A percentile compares a stretch with the other conserved stretches of the same genome.
Evolutionary conservation across 73 alveolate species (phyloP).

Genomic region (Paramecium caudatum): DNA sequence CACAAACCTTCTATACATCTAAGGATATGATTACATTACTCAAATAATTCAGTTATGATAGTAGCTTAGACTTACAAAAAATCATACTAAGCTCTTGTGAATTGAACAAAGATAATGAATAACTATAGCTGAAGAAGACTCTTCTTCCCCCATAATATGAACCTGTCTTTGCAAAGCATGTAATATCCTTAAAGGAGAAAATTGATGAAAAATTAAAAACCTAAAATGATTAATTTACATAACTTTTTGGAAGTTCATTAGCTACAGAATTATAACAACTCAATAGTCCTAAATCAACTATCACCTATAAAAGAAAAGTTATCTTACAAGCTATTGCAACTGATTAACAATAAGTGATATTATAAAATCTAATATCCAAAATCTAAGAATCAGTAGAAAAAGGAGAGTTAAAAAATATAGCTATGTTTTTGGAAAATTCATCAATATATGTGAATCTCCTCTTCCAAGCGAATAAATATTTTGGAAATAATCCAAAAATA

Average conservation of each 20-base stretch:
- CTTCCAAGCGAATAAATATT: not conserved
- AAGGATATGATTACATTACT: not conserved
- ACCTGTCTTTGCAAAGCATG: not conserved
- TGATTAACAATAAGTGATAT: not conserved
- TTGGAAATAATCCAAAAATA: not conserved
- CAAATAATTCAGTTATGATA: not conserved
- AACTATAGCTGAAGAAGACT: not conserved
- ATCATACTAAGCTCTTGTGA: not conserved
- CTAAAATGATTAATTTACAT: not conserved
- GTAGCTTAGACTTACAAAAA: slow-evolving; percentile 29
- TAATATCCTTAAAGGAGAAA: not conserved
- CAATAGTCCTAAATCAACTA: not conserved
- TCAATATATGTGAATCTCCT: not conserved
- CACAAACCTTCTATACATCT: not conserved
- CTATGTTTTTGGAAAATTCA: not conserved
- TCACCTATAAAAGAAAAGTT: not conserved
- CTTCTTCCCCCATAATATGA: not conserved
- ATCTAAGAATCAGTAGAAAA: not conserved
- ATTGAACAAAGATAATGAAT: slow-evolving; percentile 7
- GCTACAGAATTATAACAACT: not conserved
- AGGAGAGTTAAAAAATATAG: not conserved
- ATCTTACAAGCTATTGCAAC: not conserved
- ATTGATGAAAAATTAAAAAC: not conserved
- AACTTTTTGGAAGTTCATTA: not conserved
- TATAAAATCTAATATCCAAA: not conserved